These are phyloP conservation scores for Xylariaceae sp. DNA, from an alignment of 2,329 filamentous ascomycete genomes.

Conservation along the genomic window DNA sequence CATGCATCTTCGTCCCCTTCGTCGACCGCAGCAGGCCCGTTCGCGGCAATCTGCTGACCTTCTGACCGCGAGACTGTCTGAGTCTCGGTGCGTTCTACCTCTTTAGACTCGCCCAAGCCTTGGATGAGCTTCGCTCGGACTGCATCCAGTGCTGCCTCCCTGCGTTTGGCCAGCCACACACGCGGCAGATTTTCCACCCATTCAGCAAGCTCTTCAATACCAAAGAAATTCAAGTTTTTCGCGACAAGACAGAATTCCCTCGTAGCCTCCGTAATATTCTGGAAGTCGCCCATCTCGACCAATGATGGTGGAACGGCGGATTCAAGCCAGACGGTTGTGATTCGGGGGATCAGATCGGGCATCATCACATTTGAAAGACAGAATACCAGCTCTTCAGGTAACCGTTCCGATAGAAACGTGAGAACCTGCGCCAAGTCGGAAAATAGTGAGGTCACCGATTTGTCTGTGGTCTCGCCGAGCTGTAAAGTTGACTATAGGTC, in stretches of 20 bases:
- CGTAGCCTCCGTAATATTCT: constrained; percentile 59
- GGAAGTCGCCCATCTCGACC: constrained; percentile 62
- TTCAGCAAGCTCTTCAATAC: constrained; percentile 56
- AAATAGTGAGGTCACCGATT: constrained; percentile 43
- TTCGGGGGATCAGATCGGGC: constrained; percentile 55
- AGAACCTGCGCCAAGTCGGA: constrained; percentile 45
- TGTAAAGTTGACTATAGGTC: constrained; percentile 36
- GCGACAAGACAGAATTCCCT: constrained; percentile 57
- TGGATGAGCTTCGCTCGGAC: constrained; percentile 61
- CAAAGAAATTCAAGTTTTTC: constrained; percentile 54
- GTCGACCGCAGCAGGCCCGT: constrained; percentile 35
- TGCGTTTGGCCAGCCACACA: constrained; percentile 79
- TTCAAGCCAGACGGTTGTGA: constrained; percentile 70
- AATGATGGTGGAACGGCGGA: constrained; percentile 69
- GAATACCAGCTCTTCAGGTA: constrained; percentile 48
- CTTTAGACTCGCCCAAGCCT: constrained; percentile 58
- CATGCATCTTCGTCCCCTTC: constrained; percentile 52
- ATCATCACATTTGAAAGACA: constrained; percentile 64
- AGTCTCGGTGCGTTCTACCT: constrained; percentile 78
- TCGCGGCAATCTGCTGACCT: constrained; percentile 56
- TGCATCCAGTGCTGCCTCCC: constrained; percentile 69
- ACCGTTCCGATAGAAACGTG: constrained; percentile 40
- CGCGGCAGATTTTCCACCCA: constrained; percentile 77
- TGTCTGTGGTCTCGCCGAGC: constrained; percentile 34
- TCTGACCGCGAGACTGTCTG: constrained; percentile 64